phyloP scores from a whole-genome alignment of 176 grass and related monocot species.

The Melocanna baccifera region DNA sequence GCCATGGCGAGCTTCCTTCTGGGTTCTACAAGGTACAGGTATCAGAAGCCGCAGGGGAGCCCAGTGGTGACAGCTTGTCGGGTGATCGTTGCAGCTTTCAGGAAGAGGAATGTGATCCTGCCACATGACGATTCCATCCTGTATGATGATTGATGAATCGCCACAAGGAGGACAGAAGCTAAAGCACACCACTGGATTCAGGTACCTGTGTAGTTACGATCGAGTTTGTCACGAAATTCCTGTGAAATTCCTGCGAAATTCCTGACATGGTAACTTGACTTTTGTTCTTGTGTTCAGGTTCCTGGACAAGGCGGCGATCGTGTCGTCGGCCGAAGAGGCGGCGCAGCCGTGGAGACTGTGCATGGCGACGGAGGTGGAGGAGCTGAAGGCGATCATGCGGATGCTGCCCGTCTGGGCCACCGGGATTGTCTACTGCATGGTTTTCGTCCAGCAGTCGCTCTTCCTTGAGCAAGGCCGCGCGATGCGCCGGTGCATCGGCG shows the following conservation, averaged over 20 bases:
- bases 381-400: conserved; percentile 47
- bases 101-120: conserved; percentile 31
- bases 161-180: background rate
- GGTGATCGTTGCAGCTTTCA: conserved; percentile 48
- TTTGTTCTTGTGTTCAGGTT: conserved; percentile 19
- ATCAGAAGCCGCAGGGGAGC: conserved; percentile 47
- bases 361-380: conserved; percentile 48
- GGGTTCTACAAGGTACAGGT: conserved; percentile 45
- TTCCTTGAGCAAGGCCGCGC: conserved; percentile 54
- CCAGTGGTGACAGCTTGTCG: conserved; percentile 41
- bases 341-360: conserved; percentile 48
- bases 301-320: conserved; percentile 50
- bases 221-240: too few species aligned
- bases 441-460: conserved; percentile 44
- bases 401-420: conserved; percentile 55
- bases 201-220: too few species aligned
- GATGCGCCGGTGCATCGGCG: conserved; percentile 23
- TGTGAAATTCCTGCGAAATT: too few species aligned
- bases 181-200: background rate
- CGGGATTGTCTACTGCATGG: conserved; percentile 43
- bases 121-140: conserved; percentile 33
- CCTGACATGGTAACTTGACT: too few species aligned
- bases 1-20: conserved; percentile 34
- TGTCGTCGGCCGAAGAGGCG: conserved; percentile 9
- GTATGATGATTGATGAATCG: conserved; percentile 1